A percentile compares a stretch with the other conserved stretches of the same genome.
phyloP scores from a whole-genome alignment of 176 grass and related monocot species.

The Cenchrus purpureus region DNA sequence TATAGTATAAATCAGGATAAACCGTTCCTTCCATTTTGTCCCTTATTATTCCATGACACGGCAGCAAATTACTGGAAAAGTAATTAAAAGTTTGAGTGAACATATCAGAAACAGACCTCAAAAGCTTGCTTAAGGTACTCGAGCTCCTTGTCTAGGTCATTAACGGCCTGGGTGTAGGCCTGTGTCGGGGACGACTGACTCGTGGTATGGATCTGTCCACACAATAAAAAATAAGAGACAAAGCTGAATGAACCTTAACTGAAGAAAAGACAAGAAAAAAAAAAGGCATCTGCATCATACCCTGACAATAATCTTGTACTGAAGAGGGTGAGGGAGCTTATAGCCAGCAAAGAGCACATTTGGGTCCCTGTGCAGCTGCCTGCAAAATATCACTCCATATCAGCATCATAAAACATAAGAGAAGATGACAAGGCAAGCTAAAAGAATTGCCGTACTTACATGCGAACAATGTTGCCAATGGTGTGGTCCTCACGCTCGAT shows the following conservation, averaged over 20 bases:
- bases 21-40: neutral
- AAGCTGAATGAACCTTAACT: neutral
- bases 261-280: neutral
- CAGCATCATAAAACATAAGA: neutral
- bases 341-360: conserved; percentile 65
- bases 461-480: conserved; percentile 57
- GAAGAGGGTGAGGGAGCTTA: conserved; percentile 48
- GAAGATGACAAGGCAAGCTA: neutral
- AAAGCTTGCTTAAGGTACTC: conserved; percentile 59
- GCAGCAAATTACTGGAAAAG: neutral
- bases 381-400: neutral
- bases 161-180: conserved; percentile 58
- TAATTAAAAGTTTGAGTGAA: neutral
- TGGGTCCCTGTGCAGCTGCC: conserved; percentile 60
- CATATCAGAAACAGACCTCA: conserved; percentile 40
- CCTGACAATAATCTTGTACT: conserved; percentile 62
- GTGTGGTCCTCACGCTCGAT: conserved; percentile 65
- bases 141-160: conserved; percentile 57
- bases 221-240: neutral
- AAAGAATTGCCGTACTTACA: conserved; percentile 11
- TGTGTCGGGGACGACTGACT: conserved; percentile 57
- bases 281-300: conserved; percentile 21
- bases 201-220: conserved; percentile 54
- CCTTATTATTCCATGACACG: neutral
- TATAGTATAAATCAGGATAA: neutral